Percentiles rank a stretch among this genome's conserved stretches.
Evolutionary conservation across 345 rosid species (phyloP).

Genomic region (Ailanthus altissimus): DNA sequence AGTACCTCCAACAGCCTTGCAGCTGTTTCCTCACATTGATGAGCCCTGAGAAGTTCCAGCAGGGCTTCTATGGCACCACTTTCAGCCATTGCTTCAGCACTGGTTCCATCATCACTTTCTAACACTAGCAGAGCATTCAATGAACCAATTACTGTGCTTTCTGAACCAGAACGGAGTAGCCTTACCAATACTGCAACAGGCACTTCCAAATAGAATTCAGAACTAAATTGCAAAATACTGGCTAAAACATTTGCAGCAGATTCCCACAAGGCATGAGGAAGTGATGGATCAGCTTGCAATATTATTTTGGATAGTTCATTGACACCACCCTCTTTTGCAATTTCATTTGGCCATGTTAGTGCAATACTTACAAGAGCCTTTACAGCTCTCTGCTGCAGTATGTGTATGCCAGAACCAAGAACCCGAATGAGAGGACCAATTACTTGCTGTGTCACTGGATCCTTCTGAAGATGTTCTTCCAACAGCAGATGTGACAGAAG

Average conservation of each 20-base stretch:
- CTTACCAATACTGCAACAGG: constrained; percentile 95
- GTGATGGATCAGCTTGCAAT: constrained; percentile 93
- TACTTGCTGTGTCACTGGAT: constrained; percentile 71
- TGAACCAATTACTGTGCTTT: constrained; percentile 81
- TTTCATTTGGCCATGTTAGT: constrained; percentile 85
- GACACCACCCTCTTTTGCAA: constrained; percentile 97
- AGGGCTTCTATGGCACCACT: constrained; percentile 98
- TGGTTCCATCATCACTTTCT: constrained; percentile 94
- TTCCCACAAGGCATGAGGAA: constrained; percentile 92
- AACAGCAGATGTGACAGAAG: constrained; percentile 86
- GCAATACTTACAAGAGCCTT: constrained; percentile 97
- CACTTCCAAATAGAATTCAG: constrained; percentile 93
- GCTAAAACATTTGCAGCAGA: constrained; percentile 89
- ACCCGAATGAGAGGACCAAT: constrained; percentile 85
- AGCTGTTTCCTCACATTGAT: constrained; percentile 96
- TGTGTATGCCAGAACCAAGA: constrained; percentile 85
- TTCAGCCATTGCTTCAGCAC: constrained; percentile 99
- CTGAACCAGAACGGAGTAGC: constrained; percentile 83
- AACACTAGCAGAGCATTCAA: constrained; percentile 92
- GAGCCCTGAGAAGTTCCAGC: constrained; percentile 89
- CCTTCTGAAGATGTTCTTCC: constrained; percentile 93
- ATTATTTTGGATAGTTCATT: constrained; percentile 87
- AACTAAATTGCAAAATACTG: constrained; percentile 88
- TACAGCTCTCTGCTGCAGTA: constrained; percentile 95
- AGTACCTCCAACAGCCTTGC: constrained; percentile 92